Evolutionary conservation across 768 basidiomycete species (phyloP), one percentile per base, ranked within the genome.

Genomic region (Xerocomellus amylosporus): DNA sequence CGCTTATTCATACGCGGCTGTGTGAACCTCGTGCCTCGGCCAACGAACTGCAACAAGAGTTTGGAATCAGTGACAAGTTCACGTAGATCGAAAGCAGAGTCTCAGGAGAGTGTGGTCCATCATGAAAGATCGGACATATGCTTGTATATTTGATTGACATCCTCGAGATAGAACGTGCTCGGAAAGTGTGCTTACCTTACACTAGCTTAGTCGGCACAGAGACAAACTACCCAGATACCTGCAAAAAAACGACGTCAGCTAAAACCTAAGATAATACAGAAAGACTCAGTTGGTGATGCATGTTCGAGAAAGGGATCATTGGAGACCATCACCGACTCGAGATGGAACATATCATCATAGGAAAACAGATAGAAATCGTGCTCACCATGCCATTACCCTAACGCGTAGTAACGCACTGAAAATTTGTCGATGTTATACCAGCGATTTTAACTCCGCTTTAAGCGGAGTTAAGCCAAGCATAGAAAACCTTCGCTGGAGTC

Each of bases 281-380:
- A 64, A 66, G 60, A 72, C 69, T 77, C 76, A 74, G 76, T 73
- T 77, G 76, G 76, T 77, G 76, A 77, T 88, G 86, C 86, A 88
- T 87, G 86, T 86, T 84, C 76, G 85, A 87, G 85, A 72, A 49
- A 71, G 69, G 86, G 86, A 77, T 86, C 85, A 86, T 81, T 73
- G 75, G 73, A 69, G 70, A 79, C 70, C 76, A 72, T 88, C 86
- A 83, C 85, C 85, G 69, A 76, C 85, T 86, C 85, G 83, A 65
- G 71, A 83, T 84, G 83, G 84, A 84, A 76, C 71, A 60, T 79
- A 84, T 87, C 86, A 82, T 87, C 85, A 79, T 71, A 8, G 67
- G n/a, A 71, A 64, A 68, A 33, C 6, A 34, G 42, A n/a, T 42
- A 49, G 42, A 41, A 60, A 24, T 36, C 8, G 34, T 17, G 59